Conservation (phyloP, 768 basidiomycete genomes). For the Porphyrellus cyaneotinctus region DNA sequence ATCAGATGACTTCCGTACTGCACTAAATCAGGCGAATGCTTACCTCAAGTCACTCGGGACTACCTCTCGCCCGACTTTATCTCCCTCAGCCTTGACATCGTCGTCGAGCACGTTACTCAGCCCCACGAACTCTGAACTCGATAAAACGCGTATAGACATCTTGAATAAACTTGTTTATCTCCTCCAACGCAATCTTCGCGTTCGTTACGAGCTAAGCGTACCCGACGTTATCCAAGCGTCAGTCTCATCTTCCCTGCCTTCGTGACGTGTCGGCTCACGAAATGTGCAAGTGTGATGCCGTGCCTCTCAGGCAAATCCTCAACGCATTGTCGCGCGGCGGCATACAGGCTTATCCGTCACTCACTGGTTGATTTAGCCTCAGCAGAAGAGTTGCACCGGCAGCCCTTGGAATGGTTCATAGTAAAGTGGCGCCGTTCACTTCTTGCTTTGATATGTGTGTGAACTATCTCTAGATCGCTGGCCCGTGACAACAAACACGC, state of each 20-base stretch:
- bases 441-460: not conserved
- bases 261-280: conserved; percentile 9
- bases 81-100: conserved; percentile 35
- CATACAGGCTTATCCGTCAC: conserved; percentile 82
- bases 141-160: conserved; percentile 54
- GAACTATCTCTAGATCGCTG: conserved; percentile 54
- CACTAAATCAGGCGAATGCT: conserved; percentile 58
- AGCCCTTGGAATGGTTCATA: conserved; percentile 84
- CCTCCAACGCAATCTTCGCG: conserved; percentile 65
- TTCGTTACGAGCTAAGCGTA: conserved; percentile 71
- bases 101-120: conserved; percentile 36
- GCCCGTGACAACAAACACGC: conserved; percentile 79
- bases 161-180: conserved; percentile 64
- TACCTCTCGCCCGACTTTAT: conserved; percentile 36
- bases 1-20: conserved; percentile 70
- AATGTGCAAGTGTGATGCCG: conserved; percentile 62
- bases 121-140: conserved; percentile 39
- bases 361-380: conserved; percentile 68
- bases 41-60: conserved; percentile 55
- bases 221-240: conserved; percentile 73
- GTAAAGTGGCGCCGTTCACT: conserved; percentile 58
- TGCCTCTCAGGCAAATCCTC: conserved; percentile 72
- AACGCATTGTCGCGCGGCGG: conserved; percentile 71
- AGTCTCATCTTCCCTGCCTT: conserved; percentile 28
- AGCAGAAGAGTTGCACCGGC: conserved; percentile 57